Evolutionary conservation across 805 yeast species (phyloP).

Genomic region (Ogataea trehaloabstinens): DNA sequence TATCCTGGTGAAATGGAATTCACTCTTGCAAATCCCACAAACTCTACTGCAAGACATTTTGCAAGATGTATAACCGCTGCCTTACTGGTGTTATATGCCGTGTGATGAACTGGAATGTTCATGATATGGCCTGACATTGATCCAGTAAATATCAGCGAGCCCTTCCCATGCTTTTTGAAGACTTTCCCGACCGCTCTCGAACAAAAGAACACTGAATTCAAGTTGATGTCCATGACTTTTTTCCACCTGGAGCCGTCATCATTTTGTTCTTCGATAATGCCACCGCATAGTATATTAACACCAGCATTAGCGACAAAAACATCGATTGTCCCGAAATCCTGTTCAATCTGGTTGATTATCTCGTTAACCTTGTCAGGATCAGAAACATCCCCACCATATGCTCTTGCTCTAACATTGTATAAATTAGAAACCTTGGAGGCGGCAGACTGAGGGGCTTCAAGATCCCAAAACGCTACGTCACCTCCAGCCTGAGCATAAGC

Average conservation of each 20-base stretch:
- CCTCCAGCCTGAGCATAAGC: conserved; percentile 44
- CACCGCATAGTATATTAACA: conserved; percentile 27
- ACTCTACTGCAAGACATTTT: conserved; percentile 46
- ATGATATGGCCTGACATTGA: conserved; percentile 57
- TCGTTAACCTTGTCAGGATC: conserved; percentile 30
- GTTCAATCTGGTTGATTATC: conserved; percentile 30
- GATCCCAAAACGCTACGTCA: conserved; percentile 42
- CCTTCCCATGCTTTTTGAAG: conserved; percentile 45
- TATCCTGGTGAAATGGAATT: conserved; percentile 52
- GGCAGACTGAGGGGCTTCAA: conserved; percentile 33
- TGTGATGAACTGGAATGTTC: conserved; percentile 50
- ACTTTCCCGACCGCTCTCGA: conserved; percentile 47
- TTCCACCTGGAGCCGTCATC: conserved; percentile 42
- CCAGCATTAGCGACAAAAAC: conserved; percentile 45
- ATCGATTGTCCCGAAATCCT: conserved; percentile 41
- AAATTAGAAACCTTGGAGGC: conserved; percentile 41
- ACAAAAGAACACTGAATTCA: conserved; percentile 50
- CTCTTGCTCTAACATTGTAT: conserved; percentile 19
- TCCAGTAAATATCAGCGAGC: conserved; percentile 52
- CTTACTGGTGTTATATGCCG: conserved; percentile 49
- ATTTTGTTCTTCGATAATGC: conserved; percentile 18
- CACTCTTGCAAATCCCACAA: conserved; percentile 50
- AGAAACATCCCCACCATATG: conserved; percentile 33
- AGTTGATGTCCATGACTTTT: conserved; percentile 48
- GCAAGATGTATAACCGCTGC: conserved; percentile 49